These are phyloP conservation scores for Diversispora eburnea DNA, from an alignment of 192 early-diverging fungal species.

Conservation along the genomic window DNA sequence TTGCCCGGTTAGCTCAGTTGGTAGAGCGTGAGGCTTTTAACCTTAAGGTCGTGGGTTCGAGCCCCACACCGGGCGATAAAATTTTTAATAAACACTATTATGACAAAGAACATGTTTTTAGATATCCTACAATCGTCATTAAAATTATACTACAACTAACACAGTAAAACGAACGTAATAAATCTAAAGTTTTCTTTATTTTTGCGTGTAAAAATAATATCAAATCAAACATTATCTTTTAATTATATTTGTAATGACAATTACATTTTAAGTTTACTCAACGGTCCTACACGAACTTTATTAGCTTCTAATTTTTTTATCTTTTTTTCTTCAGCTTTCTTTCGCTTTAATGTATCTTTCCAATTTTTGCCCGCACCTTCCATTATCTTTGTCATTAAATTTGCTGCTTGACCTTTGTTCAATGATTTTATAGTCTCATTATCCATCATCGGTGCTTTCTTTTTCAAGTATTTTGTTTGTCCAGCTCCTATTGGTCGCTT, in stretches of 20 bases:
- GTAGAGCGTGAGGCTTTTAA: too few relatives aligned
- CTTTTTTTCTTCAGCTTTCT: constrained; percentile 30
- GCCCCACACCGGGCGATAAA: too few relatives aligned
- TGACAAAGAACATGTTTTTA: too few relatives aligned
- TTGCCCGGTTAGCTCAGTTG: too few relatives aligned
- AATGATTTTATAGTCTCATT: constrained; percentile 1
- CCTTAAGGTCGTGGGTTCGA: too few relatives aligned
- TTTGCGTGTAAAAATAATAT: not conserved
- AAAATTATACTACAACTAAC: too few relatives aligned
- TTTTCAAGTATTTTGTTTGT: constrained; percentile 52
- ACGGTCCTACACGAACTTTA: not conserved
- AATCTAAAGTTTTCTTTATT: too few relatives aligned
- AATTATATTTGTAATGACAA: not conserved
- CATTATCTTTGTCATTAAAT: constrained; percentile 58
- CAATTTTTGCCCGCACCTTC: constrained; percentile 53
- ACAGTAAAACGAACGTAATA: too few relatives aligned
- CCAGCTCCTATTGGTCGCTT: constrained; percentile 42
- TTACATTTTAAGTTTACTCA: not conserved
- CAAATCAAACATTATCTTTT: not conserved
- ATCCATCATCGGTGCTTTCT: constrained; percentile 27
- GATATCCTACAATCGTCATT: too few relatives aligned
- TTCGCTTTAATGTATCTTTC: constrained; percentile 36
- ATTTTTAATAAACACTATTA: too few relatives aligned
- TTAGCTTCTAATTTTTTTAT: not conserved
- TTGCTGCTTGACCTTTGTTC: constrained; percentile 67